These are phyloP conservation scores for Backusella psychrophila DNA, from an alignment of 192 early-diverging fungal species.

Conservation along the genomic window DNA sequence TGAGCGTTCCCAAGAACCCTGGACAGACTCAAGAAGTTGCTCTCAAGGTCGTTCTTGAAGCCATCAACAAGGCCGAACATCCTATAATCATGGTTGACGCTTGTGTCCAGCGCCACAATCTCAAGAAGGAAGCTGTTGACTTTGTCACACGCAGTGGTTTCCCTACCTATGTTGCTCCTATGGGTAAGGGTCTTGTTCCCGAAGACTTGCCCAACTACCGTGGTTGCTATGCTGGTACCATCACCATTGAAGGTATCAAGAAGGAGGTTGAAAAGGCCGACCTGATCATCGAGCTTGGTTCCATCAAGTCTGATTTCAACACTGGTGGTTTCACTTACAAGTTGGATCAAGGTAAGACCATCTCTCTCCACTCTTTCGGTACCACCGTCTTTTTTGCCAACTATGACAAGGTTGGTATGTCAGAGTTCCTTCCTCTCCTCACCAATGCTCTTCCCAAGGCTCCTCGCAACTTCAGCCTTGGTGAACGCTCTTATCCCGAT, in stretches of 20 bases:
- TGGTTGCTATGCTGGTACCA: conserved; percentile 39
- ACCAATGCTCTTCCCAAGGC: conserved; percentile 2
- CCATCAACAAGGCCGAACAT: conserved; percentile 33
- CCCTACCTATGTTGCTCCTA: conserved; percentile 42
- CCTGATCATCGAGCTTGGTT: conserved; percentile 41
- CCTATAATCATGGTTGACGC: conserved; percentile 47
- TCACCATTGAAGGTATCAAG: conserved; percentile 32
- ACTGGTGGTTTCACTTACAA: conserved; percentile 51
- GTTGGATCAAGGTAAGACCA: conserved; percentile 30
- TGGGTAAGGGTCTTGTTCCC: conserved; percentile 43
- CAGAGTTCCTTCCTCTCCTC: conserved; percentile 28
- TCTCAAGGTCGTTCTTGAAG: conserved; percentile 32
- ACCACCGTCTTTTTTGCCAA: conserved; percentile 36
- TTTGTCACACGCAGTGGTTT: conserved; percentile 30
- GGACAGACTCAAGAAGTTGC: conserved; percentile 24
- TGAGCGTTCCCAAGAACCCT: conserved; percentile 28
- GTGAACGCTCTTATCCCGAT: neutral
- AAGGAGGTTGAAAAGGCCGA: conserved; percentile 38
- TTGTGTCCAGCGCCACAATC: conserved; percentile 33
- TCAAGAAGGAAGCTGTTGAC: conserved; percentile 22
- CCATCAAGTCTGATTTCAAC: conserved; percentile 49
- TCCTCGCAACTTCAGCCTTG: neutral
- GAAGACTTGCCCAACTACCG: conserved; percentile 37
- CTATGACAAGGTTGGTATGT: conserved; percentile 44
- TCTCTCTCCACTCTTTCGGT: conserved; percentile 40